Evolutionary conservation across 2,329 filamentous ascomycete genomes (phyloP).

Genomic region (Aspergillus awamori): DNA sequence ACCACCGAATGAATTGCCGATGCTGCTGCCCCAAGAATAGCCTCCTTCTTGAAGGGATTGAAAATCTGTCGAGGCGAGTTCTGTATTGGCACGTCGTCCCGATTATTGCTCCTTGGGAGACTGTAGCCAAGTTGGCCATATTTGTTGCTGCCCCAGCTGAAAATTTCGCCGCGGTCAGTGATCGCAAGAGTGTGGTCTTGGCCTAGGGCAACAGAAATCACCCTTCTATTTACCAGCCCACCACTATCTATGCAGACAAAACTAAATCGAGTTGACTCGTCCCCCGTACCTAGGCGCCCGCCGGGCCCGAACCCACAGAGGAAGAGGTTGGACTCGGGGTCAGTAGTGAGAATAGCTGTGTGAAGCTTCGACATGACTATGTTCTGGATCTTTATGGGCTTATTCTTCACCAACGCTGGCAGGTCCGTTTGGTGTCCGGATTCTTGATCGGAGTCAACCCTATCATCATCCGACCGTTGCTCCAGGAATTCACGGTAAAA

Average conservation of each 20-base stretch:
- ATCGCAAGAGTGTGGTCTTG: slow-evolving; percentile 90
- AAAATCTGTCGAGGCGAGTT: slow-evolving; percentile 84
- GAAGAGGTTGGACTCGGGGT: slow-evolving; percentile 87
- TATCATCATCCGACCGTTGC: slow-evolving; percentile 39
- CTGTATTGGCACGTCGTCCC: slow-evolving; percentile 83
- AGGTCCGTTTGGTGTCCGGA: slow-evolving; percentile 57
- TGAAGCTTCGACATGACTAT: slow-evolving; percentile 89
- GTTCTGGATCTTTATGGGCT: slow-evolving; percentile 75
- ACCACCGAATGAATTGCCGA: slow-evolving; percentile 91
- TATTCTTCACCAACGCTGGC: slow-evolving; percentile 71
- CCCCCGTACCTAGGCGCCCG: slow-evolving; percentile 83
- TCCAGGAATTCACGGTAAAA: slow-evolving; percentile 70
- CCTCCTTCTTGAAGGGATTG: slow-evolving; percentile 84
- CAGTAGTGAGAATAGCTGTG: slow-evolving; percentile 82
- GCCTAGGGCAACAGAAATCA: slow-evolving; percentile 78
- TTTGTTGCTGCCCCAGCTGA: slow-evolving; percentile 90
- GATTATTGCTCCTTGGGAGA: slow-evolving; percentile 63
- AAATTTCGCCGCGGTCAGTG: slow-evolving; percentile 83
- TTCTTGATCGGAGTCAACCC: slow-evolving; percentile 28
- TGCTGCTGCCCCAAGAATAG: slow-evolving; percentile 78
- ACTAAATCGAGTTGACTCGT: slow-evolving; percentile 85
- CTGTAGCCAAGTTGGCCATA: slow-evolving; percentile 84
- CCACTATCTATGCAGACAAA: slow-evolving; percentile 82
- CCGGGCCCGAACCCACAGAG: slow-evolving; percentile 90
- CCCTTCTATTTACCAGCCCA: slow-evolving; percentile 70